Evolutionary conservation across 1,284 basidiomycete genomes (phyloP).

Genomic region (Cutaneotrichosporon mucoides): DNA sequence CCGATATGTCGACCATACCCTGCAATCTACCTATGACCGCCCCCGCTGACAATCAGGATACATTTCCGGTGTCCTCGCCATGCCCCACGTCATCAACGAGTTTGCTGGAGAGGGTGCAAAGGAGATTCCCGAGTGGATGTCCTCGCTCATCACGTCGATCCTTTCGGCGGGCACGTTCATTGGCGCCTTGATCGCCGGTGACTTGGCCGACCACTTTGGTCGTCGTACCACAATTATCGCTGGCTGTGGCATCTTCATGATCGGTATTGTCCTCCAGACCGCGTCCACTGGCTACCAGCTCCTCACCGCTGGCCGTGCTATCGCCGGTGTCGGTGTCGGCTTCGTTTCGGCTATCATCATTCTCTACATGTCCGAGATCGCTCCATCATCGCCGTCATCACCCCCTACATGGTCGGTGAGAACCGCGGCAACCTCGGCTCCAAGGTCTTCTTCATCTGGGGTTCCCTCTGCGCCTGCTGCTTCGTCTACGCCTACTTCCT

Average conservation of each 20-base stretch:
- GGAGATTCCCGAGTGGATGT: slow-evolving; percentile 27
- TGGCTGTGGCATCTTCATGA: slow-evolving; percentile 47
- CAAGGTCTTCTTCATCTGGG: too few relatives aligned
- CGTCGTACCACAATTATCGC: slow-evolving; percentile 47
- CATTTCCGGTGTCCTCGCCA: slow-evolving; percentile 41
- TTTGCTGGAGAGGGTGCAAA: slow-evolving; percentile 7
- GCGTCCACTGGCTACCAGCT: slow-evolving; percentile 35
- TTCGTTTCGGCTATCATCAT: slow-evolving; percentile 53
- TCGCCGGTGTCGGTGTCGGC: slow-evolving; percentile 54
- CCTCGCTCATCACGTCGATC: slow-evolving; percentile 49
- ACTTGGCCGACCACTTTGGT: slow-evolving; percentile 50
- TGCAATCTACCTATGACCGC: too few relatives aligned
- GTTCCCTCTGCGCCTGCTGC: too few relatives aligned
- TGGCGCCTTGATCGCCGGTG: slow-evolving; percentile 49
- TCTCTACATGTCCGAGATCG: slow-evolving; percentile 62
- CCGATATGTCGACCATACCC: too few relatives aligned
- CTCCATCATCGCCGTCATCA: slow-evolving; percentile 25
- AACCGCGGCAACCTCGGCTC: too few relatives aligned
- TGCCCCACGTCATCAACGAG: slow-evolving; percentile 29
- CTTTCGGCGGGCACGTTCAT: slow-evolving; percentile 51
- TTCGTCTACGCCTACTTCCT: too few relatives aligned
- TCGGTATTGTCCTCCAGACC: slow-evolving; percentile 52
- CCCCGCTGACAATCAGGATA: slow-evolving; percentile 16
- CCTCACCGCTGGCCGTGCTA: slow-evolving; percentile 49
- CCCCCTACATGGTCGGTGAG: too few relatives aligned